Conservation (phyloP, 2,329 filamentous ascomycete genomes). For the Xylaria sp. region DNA sequence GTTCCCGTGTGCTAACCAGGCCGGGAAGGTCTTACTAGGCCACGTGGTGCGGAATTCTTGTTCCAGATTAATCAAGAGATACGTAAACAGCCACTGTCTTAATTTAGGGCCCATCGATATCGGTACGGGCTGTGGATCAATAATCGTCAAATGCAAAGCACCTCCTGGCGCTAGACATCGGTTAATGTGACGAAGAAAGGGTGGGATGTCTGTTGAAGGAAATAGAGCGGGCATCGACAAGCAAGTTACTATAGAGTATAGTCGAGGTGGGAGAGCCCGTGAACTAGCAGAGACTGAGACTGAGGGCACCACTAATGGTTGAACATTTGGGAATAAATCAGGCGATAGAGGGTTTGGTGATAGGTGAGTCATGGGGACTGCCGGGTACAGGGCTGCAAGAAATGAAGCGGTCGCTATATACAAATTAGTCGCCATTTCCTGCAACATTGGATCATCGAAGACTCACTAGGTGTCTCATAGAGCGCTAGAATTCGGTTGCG, state of each 20-base stretch:
- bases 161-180: conserved; percentile 65
- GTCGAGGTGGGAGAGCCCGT: conserved; percentile 52
- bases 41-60: conserved; percentile 67
- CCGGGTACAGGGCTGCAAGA: conserved; percentile 56
- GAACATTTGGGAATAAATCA: conserved; percentile 52
- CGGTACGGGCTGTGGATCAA: conserved; percentile 69
- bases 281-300: conserved; percentile 48
- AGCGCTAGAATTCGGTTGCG: conserved; percentile 57
- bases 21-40: conserved; percentile 66
- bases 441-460: conserved; percentile 9
- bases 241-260: conserved; percentile 62
- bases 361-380: conserved; percentile 58
- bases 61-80: conserved; percentile 69
- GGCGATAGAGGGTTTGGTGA: conserved; percentile 56
- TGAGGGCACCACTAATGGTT: conserved; percentile 46
- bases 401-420: conserved; percentile 60
- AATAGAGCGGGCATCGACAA: conserved; percentile 67
- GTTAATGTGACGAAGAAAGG: conserved; percentile 65
- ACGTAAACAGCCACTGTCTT: conserved; percentile 68
- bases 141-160: conserved; percentile 66
- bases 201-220: conserved; percentile 65
- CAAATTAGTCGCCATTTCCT: conserved; percentile 46
- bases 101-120: conserved; percentile 66
- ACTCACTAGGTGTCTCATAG: conserved; percentile 62
- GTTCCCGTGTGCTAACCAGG: conserved; percentile 66